phyloP scores from a whole-genome alignment of 2,329 filamentous ascomycete genomes.

The Gaeumannomyces tritici region DNA sequence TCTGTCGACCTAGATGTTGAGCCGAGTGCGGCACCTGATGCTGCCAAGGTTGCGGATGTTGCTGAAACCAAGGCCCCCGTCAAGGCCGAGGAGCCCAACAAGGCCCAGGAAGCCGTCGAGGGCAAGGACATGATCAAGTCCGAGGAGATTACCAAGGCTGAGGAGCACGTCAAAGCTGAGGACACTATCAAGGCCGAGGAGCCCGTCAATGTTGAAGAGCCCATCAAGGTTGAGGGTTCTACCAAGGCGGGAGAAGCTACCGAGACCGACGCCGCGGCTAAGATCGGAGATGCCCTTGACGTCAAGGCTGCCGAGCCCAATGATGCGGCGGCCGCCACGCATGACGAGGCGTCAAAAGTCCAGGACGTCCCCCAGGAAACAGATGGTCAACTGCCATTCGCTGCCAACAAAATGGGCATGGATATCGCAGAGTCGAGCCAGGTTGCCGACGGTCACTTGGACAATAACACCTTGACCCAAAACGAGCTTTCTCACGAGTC shows the following conservation, averaged over 20 bases:
- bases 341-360: neutral
- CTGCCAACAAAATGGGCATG: neutral
- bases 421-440: neutral
- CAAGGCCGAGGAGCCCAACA: neutral
- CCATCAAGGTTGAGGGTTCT: neutral
- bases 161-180: neutral
- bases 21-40: too few species aligned
- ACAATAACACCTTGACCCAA: too few species aligned
- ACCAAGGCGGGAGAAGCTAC: neutral
- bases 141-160: constrained; percentile 3
- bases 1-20: neutral
- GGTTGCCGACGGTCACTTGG: neutral
- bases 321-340: neutral
- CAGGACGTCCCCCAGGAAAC: neutral
- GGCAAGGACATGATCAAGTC: neutral
- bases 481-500: too few species aligned
- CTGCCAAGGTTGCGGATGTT: neutral
- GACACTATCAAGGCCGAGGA: neutral
- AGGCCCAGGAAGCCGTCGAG: too few species aligned
- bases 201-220: too few species aligned
- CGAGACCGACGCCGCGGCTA: neutral
- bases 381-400: too few species aligned
- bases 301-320: neutral
- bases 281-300: neutral
- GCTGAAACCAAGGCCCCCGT: too few species aligned